Evolutionary conservation across 257 asterid genomes (phyloP).

Genomic region (Solanum sejunctum): DNA sequence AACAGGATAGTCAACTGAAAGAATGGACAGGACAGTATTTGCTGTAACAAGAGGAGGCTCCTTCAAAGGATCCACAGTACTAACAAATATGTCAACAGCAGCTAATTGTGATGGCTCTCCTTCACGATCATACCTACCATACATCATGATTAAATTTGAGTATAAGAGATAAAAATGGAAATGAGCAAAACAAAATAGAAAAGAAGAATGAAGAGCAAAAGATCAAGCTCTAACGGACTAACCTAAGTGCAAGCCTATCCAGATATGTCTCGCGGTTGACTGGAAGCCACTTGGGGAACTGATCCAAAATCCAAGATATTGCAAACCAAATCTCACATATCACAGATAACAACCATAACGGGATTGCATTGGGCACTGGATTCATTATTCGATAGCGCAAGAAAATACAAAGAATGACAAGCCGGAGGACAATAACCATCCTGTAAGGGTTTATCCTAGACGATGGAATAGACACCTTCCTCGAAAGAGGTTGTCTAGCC

Average conservation of each 20-base stretch:
- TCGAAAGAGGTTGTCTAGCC: slow-evolving; percentile 95
- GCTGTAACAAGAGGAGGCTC: slow-evolving; percentile 99
- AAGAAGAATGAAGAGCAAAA: background rate
- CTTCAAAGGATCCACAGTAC: slow-evolving; percentile 95
- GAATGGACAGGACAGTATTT: slow-evolving; percentile 86
- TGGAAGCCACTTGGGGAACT: slow-evolving; percentile 99
- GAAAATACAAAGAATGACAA: slow-evolving; percentile 70
- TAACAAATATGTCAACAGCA: slow-evolving; percentile 99
- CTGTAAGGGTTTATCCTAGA: slow-evolving; percentile 97
- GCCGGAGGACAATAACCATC: slow-evolving; percentile 90
- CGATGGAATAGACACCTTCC: slow-evolving; percentile 96
- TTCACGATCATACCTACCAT: slow-evolving; percentile 82
- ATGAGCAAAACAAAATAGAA: background rate
- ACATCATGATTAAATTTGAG: background rate
- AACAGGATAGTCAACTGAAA: slow-evolving; percentile 90
- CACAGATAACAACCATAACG: slow-evolving; percentile 89
- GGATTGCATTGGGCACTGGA: slow-evolving; percentile 84
- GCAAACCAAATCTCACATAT: slow-evolving; percentile 99
- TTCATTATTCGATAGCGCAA: slow-evolving; percentile 86
- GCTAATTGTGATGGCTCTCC: slow-evolving; percentile 98
- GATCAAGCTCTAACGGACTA: slow-evolving; percentile 31
- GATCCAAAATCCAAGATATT: slow-evolving; percentile 96
- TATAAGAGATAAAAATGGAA: background rate
- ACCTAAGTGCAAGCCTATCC: slow-evolving; percentile 94
- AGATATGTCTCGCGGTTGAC: slow-evolving; percentile 94